These are phyloP conservation scores for Dendrobium huoshanense DNA, from an alignment of 106 monocot species.

Conservation along the genomic window DNA sequence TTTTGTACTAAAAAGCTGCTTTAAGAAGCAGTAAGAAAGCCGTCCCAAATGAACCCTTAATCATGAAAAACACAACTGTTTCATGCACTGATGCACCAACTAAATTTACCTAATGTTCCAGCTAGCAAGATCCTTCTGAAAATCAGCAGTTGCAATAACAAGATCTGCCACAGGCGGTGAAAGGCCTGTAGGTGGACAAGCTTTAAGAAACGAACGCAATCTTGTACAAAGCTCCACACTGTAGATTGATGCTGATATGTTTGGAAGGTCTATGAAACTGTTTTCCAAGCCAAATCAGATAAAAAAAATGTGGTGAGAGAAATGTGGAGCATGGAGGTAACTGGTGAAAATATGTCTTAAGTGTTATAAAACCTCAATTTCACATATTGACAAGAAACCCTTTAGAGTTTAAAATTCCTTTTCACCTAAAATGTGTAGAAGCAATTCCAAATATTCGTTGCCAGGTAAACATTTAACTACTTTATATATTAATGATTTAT, in stretches of 20 bases:
- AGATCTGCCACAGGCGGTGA: slow-evolving; percentile 71
- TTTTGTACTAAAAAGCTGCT: no score
- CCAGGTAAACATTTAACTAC: no score
- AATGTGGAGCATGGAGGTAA: background rate
- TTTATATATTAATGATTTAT: no score
- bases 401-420: background rate
- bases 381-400: background rate
- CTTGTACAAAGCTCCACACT: slow-evolving; percentile 62
- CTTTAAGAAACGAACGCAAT: slow-evolving; percentile 70
- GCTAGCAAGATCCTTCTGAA: slow-evolving; percentile 71
- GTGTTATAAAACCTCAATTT: background rate
- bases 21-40: no score
- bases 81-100: background rate
- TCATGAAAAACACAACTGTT: background rate
- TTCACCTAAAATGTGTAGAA: no score
- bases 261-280: slow-evolving; percentile 85
- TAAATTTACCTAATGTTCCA: slow-evolving; percentile 68
- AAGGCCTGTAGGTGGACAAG: slow-evolving; percentile 75
- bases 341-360: background rate
- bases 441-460: no score
- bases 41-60: background rate
- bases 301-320: background rate
- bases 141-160: slow-evolving; percentile 75
- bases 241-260: slow-evolving; percentile 70
- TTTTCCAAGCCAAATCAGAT: background rate